Percentiles rank a stretch among this genome's conserved stretches.
Evolutionary conservation across 371 early-diverging fungal species (phyloP).

Genomic region (Mortierella sp.): DNA sequence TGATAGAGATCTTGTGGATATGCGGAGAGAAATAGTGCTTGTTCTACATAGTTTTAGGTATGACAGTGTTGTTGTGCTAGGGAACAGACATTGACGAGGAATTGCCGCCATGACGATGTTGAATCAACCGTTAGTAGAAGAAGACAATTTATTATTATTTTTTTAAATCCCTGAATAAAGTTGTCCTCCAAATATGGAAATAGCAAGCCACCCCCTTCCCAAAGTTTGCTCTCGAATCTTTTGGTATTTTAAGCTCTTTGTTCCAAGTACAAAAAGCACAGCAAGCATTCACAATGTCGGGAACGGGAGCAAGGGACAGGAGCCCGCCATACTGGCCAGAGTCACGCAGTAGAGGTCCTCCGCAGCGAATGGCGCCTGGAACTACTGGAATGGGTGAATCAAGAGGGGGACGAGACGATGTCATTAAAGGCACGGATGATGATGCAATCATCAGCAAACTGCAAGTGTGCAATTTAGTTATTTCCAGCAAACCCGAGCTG

Average conservation of each 20-base stretch:
- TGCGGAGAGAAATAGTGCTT: background rate
- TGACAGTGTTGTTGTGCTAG: background rate
- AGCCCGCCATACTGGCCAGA: constrained; percentile 36
- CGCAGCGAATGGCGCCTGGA: background rate
- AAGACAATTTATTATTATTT: background rate
- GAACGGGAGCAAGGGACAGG: constrained; percentile 23
- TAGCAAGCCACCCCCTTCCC: background rate
- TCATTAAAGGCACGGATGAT: constrained; percentile 87
- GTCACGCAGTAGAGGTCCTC: constrained; percentile 11
- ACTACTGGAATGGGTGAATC: background rate
- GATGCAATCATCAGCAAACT: constrained; percentile 87
- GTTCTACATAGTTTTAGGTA: background rate
- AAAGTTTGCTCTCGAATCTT: too few species aligned
- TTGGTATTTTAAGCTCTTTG: too few species aligned
- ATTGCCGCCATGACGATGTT: background rate
- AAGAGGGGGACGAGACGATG: constrained; percentile 62
- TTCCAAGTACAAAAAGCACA: background rate
- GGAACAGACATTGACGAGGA: background rate
- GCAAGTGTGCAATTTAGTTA: constrained; percentile 58
- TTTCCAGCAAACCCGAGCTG: background rate
- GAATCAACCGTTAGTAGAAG: too few species aligned
- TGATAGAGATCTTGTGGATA: background rate
- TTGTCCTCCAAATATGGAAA: constrained; percentile 4
- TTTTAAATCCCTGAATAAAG: too few species aligned
- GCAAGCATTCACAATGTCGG: constrained; percentile 23